These are phyloP conservation scores for Kwoniella pini DNA, from an alignment of 768 basidiomycete genomes.

Conservation along the genomic window DNA sequence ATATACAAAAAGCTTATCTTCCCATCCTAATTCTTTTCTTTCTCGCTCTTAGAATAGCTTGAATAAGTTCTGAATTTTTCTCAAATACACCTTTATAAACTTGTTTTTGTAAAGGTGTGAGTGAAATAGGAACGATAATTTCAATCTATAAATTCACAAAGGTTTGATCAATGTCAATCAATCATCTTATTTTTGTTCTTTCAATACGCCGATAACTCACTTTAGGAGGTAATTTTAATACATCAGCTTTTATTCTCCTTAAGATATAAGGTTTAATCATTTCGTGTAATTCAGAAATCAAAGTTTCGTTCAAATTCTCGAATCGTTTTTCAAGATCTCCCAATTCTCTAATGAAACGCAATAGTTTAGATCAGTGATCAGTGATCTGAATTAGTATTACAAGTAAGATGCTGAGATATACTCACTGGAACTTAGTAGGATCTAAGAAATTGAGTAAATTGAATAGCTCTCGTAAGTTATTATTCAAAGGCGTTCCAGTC, in stretches of 20 bases:
- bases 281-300: slow-evolving; percentile 74
- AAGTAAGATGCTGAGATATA: no score
- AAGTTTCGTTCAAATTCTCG: slow-evolving; percentile 70
- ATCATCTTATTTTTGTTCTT: no score
- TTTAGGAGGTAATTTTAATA: slow-evolving; percentile 82
- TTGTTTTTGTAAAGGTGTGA: slow-evolving; percentile 81
- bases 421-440: slow-evolving; percentile 43
- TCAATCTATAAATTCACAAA: slow-evolving; percentile 45
- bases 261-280: slow-evolving; percentile 83
- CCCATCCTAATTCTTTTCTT: slow-evolving; percentile 12
- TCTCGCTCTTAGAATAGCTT: slow-evolving; percentile 31
- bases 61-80: slow-evolving; percentile 54
- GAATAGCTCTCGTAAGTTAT: slow-evolving; percentile 94
- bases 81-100: slow-evolving; percentile 84
- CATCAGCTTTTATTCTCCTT: slow-evolving; percentile 89
- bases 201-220: slow-evolving; percentile 57
- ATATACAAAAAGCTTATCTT: no score
- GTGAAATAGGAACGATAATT: slow-evolving; percentile 74
- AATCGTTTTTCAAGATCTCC: slow-evolving; percentile 72
- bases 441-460: slow-evolving; percentile 92
- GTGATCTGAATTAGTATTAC: no score
- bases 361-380: neutral
- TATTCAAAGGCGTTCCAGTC: slow-evolving; percentile 96
- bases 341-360: slow-evolving; percentile 71
- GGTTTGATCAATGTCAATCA: no score